These are phyloP conservation scores for Aspergillus saccharolyticus DNA, from an alignment of 495 filamentous ascomycete genomes.

Conservation along the genomic window DNA sequence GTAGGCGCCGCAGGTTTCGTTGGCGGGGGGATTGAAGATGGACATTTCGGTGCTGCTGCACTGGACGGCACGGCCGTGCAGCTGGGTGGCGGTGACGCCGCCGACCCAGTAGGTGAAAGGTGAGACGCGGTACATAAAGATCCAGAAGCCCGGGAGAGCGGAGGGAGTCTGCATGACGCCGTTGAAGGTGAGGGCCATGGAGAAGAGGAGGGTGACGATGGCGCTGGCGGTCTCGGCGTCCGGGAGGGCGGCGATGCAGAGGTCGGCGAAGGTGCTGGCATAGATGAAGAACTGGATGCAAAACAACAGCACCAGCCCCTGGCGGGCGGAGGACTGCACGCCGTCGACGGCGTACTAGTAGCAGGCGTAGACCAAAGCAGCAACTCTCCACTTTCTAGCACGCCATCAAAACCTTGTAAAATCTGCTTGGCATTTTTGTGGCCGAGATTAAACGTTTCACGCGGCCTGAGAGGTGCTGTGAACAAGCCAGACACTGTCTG, in stretches of 20 bases:
- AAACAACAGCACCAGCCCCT: constrained; percentile 48
- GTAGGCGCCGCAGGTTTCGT: constrained; percentile 47
- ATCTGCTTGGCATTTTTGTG: background rate
- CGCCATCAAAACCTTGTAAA: background rate
- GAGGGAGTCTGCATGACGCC: constrained; percentile 57
- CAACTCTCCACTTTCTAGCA: constrained; percentile 3
- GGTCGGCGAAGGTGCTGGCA: constrained; percentile 45
- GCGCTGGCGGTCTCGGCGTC: constrained; percentile 50
- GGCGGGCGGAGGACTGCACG: constrained; percentile 35
- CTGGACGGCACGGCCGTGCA: constrained; percentile 49
- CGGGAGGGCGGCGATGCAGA: constrained; percentile 53
- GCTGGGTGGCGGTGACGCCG: constrained; percentile 29
- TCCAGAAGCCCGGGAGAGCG: constrained; percentile 62
- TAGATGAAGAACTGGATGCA: constrained; percentile 48
- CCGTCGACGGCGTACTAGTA: constrained; percentile 48
- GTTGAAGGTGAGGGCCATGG: constrained; percentile 51
- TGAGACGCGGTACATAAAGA: constrained; percentile 63
- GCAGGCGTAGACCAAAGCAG: constrained; percentile 33
- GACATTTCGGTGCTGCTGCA: constrained; percentile 55
- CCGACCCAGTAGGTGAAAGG: constrained; percentile 50
- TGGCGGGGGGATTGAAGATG: constrained; percentile 44
- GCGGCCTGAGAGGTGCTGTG: background rate
- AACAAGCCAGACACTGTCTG: background rate
- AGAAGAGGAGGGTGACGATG: constrained; percentile 51
- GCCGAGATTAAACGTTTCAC: background rate